Evolutionary conservation across 2,329 filamentous ascomycete genomes (phyloP).

Genomic region (Colletotrichum lindemuthianum): DNA sequence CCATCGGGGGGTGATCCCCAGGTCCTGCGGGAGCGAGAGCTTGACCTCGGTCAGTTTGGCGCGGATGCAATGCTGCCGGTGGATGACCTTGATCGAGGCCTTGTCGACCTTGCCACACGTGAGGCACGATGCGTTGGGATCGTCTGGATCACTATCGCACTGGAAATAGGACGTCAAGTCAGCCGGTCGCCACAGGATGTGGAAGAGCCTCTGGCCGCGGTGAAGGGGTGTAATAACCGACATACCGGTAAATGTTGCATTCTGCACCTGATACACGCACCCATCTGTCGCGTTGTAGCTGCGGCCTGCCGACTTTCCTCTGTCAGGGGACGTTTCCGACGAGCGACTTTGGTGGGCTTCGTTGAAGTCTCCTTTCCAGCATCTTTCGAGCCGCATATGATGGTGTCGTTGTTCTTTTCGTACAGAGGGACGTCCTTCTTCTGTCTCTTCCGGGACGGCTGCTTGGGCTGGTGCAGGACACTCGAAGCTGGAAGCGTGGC

Average conservation of each 20-base stretch:
- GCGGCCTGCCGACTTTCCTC: slow-evolving; percentile 45
- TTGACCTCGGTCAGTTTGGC: slow-evolving; percentile 53
- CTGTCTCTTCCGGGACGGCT: too few relatives aligned
- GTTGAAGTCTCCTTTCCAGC: neutral
- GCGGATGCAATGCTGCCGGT: slow-evolving; percentile 55
- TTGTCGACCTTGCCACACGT: slow-evolving; percentile 51
- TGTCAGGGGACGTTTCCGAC: slow-evolving; percentile 35
- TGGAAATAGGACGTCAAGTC: slow-evolving; percentile 34
- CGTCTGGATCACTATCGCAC: slow-evolving; percentile 49
- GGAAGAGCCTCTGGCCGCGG: too few relatives aligned
- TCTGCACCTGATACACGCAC: slow-evolving; percentile 56
- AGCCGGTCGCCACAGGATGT: too few relatives aligned
- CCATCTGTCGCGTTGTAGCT: slow-evolving; percentile 46
- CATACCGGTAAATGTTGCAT: slow-evolving; percentile 56
- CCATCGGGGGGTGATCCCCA: slow-evolving; percentile 56
- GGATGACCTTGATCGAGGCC: slow-evolving; percentile 58
- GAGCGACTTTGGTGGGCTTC: neutral
- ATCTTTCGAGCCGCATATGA: neutral
- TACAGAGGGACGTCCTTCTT: too few relatives aligned
- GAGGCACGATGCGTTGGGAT: slow-evolving; percentile 48
- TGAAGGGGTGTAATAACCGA: slow-evolving; percentile 6
- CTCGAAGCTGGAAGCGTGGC: too few relatives aligned
- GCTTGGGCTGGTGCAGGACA: too few relatives aligned
- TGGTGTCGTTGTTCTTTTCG: too few relatives aligned
- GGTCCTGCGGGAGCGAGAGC: slow-evolving; percentile 54